phyloP scores from a whole-genome alignment of 148 eudicot genomes.

The Nepenthes gracilis region DNA sequence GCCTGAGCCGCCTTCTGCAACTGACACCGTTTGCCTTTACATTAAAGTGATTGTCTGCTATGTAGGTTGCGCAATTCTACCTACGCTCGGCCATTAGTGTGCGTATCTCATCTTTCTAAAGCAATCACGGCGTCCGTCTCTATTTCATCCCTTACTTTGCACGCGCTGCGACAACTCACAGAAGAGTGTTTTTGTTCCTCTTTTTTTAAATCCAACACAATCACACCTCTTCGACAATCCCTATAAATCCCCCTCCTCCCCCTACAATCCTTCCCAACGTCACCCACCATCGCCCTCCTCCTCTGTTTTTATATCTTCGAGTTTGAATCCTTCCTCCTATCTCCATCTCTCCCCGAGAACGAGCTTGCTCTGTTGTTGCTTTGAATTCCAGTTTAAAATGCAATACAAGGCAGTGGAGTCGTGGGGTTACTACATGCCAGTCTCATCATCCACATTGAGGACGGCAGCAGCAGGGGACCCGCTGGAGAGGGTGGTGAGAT shows the following conservation, averaged over 20 bases:
- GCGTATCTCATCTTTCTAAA: slow-evolving; percentile 9
- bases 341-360: too few relatives aligned
- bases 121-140: slow-evolving; percentile 13
- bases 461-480: slow-evolving; percentile 9
- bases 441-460: not conserved
- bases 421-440: slow-evolving; percentile 24
- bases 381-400: not conserved
- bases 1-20: too few relatives aligned
- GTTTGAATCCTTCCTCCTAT: too few relatives aligned
- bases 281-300: too few relatives aligned
- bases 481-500: slow-evolving; percentile 32
- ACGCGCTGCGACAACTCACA: slow-evolving; percentile 35
- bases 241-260: slow-evolving; percentile 5
- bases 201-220: not conserved
- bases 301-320: too few relatives aligned
- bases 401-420: slow-evolving; percentile 6
- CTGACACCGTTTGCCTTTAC: slow-evolving; percentile 1
- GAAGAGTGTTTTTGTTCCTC: slow-evolving; percentile 18
- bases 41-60: slow-evolving; percentile 6
- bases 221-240: not conserved
- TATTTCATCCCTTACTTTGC: slow-evolving; percentile 7
- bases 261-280: not conserved
- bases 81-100: slow-evolving; percentile 1
- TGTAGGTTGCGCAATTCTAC: not conserved
- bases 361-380: too few relatives aligned